Evolutionary conservation across 192 early-diverging fungal genomes (phyloP), one percentile per base, ranked within the genome.

Genomic region (Mortierella hygrophila): DNA sequence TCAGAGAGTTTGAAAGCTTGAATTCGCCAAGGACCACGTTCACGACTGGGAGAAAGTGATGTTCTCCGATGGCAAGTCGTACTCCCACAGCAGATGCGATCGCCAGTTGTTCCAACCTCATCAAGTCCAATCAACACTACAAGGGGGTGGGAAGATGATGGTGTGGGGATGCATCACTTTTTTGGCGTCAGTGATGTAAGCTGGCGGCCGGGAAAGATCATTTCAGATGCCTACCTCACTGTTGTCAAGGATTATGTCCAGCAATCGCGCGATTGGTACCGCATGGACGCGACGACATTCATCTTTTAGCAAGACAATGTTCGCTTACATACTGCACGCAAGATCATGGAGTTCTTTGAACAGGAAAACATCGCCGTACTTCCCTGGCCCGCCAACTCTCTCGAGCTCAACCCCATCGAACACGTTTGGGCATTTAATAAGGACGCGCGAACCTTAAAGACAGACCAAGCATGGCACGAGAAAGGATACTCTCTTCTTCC

Each of bases 251-350:
- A 77, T 37, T 70, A 77, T 77, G 68, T 77, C 38, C 10, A 13
- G 44, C 65, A 10, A 29, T 18, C 47, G 0, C 47, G 7, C 42
- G 46, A n/a, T 5, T 41, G 42, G 38, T 68, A 15, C 38, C 1
- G 7, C 47, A 69, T 77, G 65, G 65, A 77, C n/a, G 23, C 44
- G 9, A 2, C 37, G 40, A 42, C 38, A 55, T 57, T 78, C 35
- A 78, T 78, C 35, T 78, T 78, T 42, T 69, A 69, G 76, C 76
- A 77, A 68, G 44, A 69, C 65, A 69, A 69, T 70, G 60, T 68
- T 57, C 15, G 0, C 18, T 21, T 80, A 1, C 77, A 74, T 49
- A 74, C 70, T 32, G 72, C 78, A 37, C 21, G n/a, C 40, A 47
- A 46, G 13, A 32, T 80, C 32, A 73, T 35, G 70, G 70, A 52